Percentiles rank a stretch among this genome's conserved stretches.
phyloP scores from a whole-genome alignment of 768 basidiomycete species.

The Chalciporus piperatus region DNA sequence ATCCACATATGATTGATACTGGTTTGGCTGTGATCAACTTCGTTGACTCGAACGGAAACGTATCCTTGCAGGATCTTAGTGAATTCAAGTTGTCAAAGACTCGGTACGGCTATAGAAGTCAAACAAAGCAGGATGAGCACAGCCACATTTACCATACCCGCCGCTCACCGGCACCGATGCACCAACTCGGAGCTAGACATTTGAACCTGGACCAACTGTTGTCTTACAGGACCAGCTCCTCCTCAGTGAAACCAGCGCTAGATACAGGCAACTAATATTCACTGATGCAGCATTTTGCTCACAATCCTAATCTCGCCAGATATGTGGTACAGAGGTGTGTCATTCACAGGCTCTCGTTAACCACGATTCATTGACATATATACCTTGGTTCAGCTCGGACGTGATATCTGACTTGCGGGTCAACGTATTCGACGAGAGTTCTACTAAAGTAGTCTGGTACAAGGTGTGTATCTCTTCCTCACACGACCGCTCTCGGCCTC shows the following conservation, averaged over 20 bases:
- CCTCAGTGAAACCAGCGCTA: not conserved
- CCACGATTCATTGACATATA: not conserved
- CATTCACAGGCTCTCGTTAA: not conserved
- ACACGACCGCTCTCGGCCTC: slow-evolving; percentile 1
- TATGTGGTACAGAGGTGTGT: slow-evolving; percentile 31
- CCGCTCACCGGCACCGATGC: not conserved
- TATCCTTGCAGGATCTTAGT: too few species aligned
- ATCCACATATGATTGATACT: too few species aligned
- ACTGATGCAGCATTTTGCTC: slow-evolving; percentile 18
- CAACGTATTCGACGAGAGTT: slow-evolving; percentile 57
- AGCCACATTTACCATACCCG: slow-evolving; percentile 12
- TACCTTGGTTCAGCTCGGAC: slow-evolving; percentile 53
- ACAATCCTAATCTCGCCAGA: slow-evolving; percentile 29
- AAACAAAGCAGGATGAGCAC: slow-evolving; percentile 10
- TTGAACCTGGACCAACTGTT: not conserved
- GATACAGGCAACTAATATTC: not conserved
- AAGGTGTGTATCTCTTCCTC: slow-evolving; percentile 47
- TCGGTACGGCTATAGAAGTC: too few species aligned
- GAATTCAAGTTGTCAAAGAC: too few species aligned
- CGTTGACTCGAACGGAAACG: too few species aligned
- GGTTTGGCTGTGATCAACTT: too few species aligned
- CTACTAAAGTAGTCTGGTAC: slow-evolving; percentile 65
- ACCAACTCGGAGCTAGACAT: not conserved
- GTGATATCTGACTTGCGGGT: slow-evolving; percentile 68
- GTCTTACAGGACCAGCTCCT: not conserved